Conservation (phyloP, 495 filamentous ascomycete species). For the Tetracladium setigerum region DNA sequence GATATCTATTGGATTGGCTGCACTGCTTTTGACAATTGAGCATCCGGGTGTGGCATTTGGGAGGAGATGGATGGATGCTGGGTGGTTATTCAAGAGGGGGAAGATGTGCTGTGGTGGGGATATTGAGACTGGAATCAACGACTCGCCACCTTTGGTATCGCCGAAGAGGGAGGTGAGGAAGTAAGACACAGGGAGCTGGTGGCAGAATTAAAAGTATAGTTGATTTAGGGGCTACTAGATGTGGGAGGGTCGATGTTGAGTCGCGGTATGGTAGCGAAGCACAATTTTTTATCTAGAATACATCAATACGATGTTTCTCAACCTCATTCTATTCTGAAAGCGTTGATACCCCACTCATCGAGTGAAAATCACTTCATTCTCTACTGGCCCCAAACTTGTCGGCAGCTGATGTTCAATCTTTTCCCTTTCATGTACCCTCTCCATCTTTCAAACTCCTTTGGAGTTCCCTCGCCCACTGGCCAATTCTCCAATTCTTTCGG, state of each 20-base stretch:
- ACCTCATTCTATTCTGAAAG: too few relatives aligned
- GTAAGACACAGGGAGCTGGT: too few relatives aligned
- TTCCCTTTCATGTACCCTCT: conserved; percentile 79
- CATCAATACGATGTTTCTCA: too few relatives aligned
- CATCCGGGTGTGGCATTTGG: conserved; percentile 19
- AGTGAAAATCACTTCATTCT: too few relatives aligned
- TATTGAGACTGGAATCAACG: background rate
- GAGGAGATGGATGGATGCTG: background rate
- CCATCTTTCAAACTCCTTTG: conserved; percentile 47
- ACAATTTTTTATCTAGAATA: too few relatives aligned
- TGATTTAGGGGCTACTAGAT: too few relatives aligned
- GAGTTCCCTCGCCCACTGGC: conserved; percentile 41
- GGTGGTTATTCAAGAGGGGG: conserved; percentile 2
- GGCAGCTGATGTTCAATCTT: conserved; percentile 82
- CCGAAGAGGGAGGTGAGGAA: too few relatives aligned
- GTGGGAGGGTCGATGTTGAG: too few relatives aligned
- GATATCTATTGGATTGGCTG: conserved; percentile 27
- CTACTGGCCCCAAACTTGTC: conserved; percentile 56
- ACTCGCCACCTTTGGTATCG: too few relatives aligned
- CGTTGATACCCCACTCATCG: too few relatives aligned
- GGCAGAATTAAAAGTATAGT: too few relatives aligned
- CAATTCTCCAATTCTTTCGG: conserved; percentile 67
- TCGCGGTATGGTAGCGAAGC: too few relatives aligned
- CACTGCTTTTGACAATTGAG: conserved; percentile 17
- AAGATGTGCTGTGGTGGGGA: background rate